Conservation (phyloP, 2,329 filamentous ascomycete species). For the Phaeosphaeriaceae sp. region DNA sequence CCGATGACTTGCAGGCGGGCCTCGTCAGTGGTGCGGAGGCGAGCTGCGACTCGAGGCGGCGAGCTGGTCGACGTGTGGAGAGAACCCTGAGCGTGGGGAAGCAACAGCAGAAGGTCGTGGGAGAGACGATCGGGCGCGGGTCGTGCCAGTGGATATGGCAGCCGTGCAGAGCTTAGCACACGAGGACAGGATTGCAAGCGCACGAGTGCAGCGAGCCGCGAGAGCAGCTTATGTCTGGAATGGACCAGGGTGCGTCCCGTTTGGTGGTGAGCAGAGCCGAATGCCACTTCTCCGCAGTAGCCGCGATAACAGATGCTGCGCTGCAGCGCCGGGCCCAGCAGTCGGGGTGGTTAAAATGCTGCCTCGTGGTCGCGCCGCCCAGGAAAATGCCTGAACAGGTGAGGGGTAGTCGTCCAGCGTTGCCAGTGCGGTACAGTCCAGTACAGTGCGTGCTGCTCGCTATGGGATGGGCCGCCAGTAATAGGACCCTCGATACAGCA, state of each 20-base stretch:
- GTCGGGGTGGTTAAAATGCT: conserved; percentile 21
- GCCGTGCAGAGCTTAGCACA: conserved; percentile 13
- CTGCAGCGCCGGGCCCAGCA: not conserved
- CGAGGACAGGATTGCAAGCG: too few species aligned
- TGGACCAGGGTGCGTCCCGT: conserved; percentile 1
- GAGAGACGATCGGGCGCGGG: conserved; percentile 20
- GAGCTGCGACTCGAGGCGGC: conserved; percentile 3
- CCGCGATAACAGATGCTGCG: conserved; percentile 31
- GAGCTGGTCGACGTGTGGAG: conserved; percentile 11
- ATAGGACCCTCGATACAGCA: not conserved
- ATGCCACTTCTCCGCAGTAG: conserved; percentile 33
- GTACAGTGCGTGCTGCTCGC: too few species aligned
- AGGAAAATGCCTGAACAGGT: conserved; percentile 2
- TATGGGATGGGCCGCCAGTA: too few species aligned
- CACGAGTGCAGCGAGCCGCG: not conserved
- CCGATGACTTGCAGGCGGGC: conserved; percentile 23
- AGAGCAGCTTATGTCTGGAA: not conserved
- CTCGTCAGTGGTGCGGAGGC: conserved; percentile 8
- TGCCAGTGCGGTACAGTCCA: too few species aligned
- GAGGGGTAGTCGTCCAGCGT: not conserved
- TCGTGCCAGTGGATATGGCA: conserved; percentile 15
- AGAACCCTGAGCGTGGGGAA: conserved; percentile 28
- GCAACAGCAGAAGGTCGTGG: conserved; percentile 10
- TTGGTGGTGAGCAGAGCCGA: not conserved
- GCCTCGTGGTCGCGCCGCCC: not conserved